These are phyloP conservation scores for Colletotrichum siamense DNA, from an alignment of 2,329 filamentous ascomycete genomes.

Conservation along the genomic window DNA sequence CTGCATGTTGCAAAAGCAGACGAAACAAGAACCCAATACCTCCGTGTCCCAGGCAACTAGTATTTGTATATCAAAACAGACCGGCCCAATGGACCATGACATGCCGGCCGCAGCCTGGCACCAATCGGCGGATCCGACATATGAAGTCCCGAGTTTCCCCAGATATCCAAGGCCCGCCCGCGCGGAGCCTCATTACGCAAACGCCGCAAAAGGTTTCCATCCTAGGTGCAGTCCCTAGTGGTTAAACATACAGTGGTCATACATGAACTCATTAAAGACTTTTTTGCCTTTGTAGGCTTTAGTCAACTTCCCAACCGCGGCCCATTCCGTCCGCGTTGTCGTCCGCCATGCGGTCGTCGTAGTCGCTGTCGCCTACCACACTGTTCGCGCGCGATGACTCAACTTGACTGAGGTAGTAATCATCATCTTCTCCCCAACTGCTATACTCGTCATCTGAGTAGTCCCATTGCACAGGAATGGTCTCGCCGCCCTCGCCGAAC, in stretches of 20 bases:
- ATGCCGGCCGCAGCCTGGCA: neutral
- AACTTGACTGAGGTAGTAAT: slow-evolving; percentile 40
- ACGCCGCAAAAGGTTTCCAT: slow-evolving; percentile 3
- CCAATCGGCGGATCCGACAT: neutral
- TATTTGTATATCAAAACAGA: neutral
- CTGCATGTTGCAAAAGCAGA: neutral
- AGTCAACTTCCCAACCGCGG: slow-evolving; percentile 23
- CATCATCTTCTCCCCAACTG: slow-evolving; percentile 63
- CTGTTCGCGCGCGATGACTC: slow-evolving; percentile 32
- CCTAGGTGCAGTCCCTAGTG: slow-evolving; percentile 3
- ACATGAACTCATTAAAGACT: slow-evolving; percentile 14
- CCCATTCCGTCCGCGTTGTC: slow-evolving; percentile 12
- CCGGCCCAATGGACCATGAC: neutral
- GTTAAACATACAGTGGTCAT: slow-evolving; percentile 17
- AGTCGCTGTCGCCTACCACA: slow-evolving; percentile 7
- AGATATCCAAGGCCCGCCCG: neutral
- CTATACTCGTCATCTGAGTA: slow-evolving; percentile 63
- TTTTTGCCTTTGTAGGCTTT: neutral
- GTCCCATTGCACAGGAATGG: slow-evolving; percentile 66
- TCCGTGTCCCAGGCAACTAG: neutral
- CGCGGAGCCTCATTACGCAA: neutral
- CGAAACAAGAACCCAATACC: neutral
- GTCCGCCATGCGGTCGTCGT: slow-evolving; percentile 20
- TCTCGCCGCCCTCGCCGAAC: slow-evolving; percentile 56
- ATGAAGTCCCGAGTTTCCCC: neutral